phyloP scores from a whole-genome alignment of 2,329 filamentous ascomycete genomes.

The Talaromyces marneffei region DNA sequence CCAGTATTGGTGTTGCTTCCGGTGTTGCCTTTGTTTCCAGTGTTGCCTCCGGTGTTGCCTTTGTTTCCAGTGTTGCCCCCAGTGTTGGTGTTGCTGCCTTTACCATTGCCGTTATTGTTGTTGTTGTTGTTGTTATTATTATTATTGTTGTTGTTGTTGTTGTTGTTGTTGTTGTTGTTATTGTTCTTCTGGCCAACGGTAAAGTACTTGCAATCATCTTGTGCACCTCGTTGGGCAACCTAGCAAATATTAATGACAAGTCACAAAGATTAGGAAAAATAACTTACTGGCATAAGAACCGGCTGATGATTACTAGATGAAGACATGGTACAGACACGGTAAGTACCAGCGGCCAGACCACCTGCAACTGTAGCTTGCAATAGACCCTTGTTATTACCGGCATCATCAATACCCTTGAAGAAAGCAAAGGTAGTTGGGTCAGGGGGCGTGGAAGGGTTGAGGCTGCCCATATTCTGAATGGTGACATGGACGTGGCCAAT shows the following conservation, averaged over 20 bases:
- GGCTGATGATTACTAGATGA: constrained; percentile 51
- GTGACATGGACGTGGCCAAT: constrained; percentile 41
- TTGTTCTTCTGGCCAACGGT: constrained; percentile 29
- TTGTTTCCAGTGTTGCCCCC: neutral
- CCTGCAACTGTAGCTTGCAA: constrained; percentile 42
- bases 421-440: constrained; percentile 47
- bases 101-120: neutral
- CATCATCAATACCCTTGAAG: constrained; percentile 55
- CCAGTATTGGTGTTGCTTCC: constrained; percentile 9
- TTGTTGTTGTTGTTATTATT: neutral
- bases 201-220: constrained; percentile 51
- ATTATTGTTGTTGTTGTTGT: neutral
- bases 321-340: constrained; percentile 50
- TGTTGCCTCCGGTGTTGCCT: neutral
- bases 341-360: constrained; percentile 45
- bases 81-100: constrained; percentile 3
- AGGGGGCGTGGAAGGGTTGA: constrained; percentile 33
- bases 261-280: constrained; percentile 10
- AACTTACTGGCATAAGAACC: constrained; percentile 48
- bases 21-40: neutral
- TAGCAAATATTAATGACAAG: constrained; percentile 3
- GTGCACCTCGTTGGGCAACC: constrained; percentile 47
- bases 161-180: constrained; percentile 1
- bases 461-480: constrained; percentile 42
- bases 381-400: constrained; percentile 43